These are phyloP conservation scores for Camellia lanceoleosa DNA, from an alignment of 148 eudicot genomes.

Conservation along the genomic window DNA sequence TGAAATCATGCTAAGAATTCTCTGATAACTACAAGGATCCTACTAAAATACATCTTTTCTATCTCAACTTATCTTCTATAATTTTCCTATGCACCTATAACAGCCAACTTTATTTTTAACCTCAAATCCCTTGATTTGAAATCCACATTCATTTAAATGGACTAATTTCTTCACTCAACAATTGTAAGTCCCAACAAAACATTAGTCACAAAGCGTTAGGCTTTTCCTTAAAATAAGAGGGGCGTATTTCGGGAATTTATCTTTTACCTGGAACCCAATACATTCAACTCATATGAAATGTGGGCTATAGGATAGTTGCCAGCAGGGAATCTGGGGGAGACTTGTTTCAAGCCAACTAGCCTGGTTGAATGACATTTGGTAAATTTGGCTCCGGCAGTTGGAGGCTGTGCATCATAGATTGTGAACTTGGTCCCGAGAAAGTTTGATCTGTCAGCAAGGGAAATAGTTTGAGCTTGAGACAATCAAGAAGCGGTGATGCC, in stretches of 20 bases:
- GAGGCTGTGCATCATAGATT: slow-evolving; percentile 79
- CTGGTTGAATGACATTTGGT: slow-evolving; percentile 63
- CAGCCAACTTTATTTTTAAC: too few species aligned
- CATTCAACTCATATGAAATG: slow-evolving; percentile 83
- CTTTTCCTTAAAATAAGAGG: neutral
- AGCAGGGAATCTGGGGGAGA: slow-evolving; percentile 64
- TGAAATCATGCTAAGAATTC: too few species aligned
- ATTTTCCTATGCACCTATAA: too few species aligned
- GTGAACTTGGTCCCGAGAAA: slow-evolving; percentile 89
- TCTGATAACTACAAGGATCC: too few species aligned
- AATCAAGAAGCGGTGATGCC: neutral
- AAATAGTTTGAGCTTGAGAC: neutral
- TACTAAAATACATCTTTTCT: too few species aligned
- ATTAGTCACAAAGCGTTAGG: neutral
- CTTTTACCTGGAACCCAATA: slow-evolving; percentile 76
- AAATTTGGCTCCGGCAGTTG: slow-evolving; percentile 52
- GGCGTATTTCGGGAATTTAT: neutral
- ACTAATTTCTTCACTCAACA: neutral
- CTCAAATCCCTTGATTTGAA: too few species aligned
- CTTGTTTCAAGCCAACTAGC: slow-evolving; percentile 58
- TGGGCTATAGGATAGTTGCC: slow-evolving; percentile 76
- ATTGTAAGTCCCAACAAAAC: neutral
- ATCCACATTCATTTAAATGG: too few species aligned
- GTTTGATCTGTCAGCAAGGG: slow-evolving; percentile 54
- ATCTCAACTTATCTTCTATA: too few species aligned